Percentiles rank a stretch among this genome's conserved stretches.
Conservation (phyloP, 1,284 basidiomycete genomes). For the Ceratobasidium sp. region DNA sequence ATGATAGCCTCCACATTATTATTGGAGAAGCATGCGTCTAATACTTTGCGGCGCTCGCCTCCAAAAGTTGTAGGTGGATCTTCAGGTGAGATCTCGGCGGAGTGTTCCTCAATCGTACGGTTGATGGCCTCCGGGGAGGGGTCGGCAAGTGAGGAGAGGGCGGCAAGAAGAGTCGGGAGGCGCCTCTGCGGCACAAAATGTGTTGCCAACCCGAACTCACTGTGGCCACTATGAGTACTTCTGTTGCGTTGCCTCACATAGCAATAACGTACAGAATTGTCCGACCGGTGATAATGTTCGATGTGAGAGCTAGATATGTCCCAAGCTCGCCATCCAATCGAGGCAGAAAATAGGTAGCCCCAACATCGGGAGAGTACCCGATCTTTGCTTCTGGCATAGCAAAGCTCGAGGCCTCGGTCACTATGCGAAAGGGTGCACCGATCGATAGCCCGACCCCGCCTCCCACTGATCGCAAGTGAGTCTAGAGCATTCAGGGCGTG, state of each 20-base stretch:
- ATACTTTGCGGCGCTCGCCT: slow-evolving; percentile 69
- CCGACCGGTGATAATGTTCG: slow-evolving; percentile 67
- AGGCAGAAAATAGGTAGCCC: slow-evolving; percentile 87
- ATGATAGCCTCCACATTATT: slow-evolving; percentile 74
- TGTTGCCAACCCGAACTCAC: slow-evolving; percentile 87
- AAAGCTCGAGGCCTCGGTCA: slow-evolving; percentile 89
- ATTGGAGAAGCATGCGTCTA: slow-evolving; percentile 79
- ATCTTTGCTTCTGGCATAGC: slow-evolving; percentile 99
- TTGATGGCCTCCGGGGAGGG: slow-evolving; percentile 57
- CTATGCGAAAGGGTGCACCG: slow-evolving; percentile 89
- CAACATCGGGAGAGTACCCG: slow-evolving; percentile 83
- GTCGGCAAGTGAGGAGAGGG: slow-evolving; percentile 65
- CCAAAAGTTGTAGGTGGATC: slow-evolving; percentile 57
- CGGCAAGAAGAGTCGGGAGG: slow-evolving; percentile 69
- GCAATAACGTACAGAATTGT: slow-evolving; percentile 37
- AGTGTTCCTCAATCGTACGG: slow-evolving; percentile 65
- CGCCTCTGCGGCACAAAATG: slow-evolving; percentile 82
- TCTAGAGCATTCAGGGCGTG: slow-evolving; percentile 32
- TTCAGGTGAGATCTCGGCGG: slow-evolving; percentile 39
- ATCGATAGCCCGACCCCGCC: slow-evolving; percentile 91
- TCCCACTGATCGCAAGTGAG: slow-evolving; percentile 69
- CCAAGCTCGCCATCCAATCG: slow-evolving; percentile 90
- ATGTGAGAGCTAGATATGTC: slow-evolving; percentile 91
- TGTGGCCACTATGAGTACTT: slow-evolving; percentile 49
- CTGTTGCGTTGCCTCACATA: not conserved